These are phyloP conservation scores for Saraca asoca DNA, from an alignment of 331 rosid species.

Conservation along the genomic window DNA sequence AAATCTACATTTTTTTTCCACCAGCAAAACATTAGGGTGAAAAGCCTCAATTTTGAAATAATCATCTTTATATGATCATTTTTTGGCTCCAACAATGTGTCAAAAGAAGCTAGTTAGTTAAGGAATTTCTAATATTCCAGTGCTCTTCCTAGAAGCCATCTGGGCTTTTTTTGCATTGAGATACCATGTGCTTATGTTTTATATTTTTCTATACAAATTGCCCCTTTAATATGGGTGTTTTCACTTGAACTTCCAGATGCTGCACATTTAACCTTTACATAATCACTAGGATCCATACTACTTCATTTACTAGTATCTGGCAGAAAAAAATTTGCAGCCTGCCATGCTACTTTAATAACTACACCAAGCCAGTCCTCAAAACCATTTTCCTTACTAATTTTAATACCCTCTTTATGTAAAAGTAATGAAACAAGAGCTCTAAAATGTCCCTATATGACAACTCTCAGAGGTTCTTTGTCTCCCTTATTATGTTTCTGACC, in stretches of 20 bases:
- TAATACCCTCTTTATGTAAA: constrained; percentile 77
- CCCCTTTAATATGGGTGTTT: constrained; percentile 79
- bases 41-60: constrained; percentile 64
- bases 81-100: constrained; percentile 79
- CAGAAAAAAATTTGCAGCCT: constrained; percentile 90
- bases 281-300: constrained; percentile 95
- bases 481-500: constrained; percentile 65
- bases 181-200: constrained; percentile 97
- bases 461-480: constrained; percentile 77
- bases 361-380: constrained; percentile 88
- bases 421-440: constrained; percentile 91
- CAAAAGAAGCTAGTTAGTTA: constrained; percentile 82
- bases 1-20: constrained; percentile 80
- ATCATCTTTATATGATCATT: constrained; percentile 65
- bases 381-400: too few relatives aligned
- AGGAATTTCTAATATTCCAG: constrained; percentile 91
- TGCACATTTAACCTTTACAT: constrained; percentile 87
- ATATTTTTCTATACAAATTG: too few relatives aligned
- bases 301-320: constrained; percentile 97
- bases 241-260: constrained; percentile 83
- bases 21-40: too few relatives aligned
- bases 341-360: constrained; percentile 76
- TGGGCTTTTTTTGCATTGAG: constrained; percentile 74
- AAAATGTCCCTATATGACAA: constrained; percentile 86
- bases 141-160: constrained; percentile 83